Evolutionary conservation across 176 grass and related monocot genomes (phyloP), one percentile per base, ranked within the genome.

Genomic region (Oryza nivara): DNA sequence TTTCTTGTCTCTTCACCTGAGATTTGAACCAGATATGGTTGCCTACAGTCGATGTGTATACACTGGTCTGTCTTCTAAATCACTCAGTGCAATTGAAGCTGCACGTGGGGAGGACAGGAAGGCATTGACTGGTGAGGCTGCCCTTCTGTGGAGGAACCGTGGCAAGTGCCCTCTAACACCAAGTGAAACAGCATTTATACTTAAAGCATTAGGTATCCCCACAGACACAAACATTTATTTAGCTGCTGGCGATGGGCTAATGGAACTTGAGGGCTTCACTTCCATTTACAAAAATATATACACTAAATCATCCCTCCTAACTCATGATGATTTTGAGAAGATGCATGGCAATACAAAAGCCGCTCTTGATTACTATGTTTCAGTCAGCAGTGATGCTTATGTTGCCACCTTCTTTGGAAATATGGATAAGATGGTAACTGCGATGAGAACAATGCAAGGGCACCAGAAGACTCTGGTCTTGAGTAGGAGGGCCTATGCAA

Each of bases 321-420:
- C 43, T 28, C 75, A 82, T 84, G 86, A 88, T 80, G 93, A 94
- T 91, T 96, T 99, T 88, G 70, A 92, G 84, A 79, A 70, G 16
- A 99, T 99, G 97, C 97, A 96, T 83, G 97, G 97, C 44, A 99
- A 99, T 76, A 92, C 97, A 0, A 96, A 99, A 75, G 97, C 93
- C 81, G 92, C 92, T 43, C 82, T 99, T 9, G 97, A 96, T 80
- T 99, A 99, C 76, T 96, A 94, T 84, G 89, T 99, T 91, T 99
- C 97, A 38, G 89, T 99, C 75, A 92, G 92, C 36, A 91, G 93
- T 20, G 92, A 96, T 41, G 88, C 91, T 45, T 96, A 96, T 61
- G 67, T 96, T 36, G 83, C 97, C 58, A 96, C 92, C 51, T 96
- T 89, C 85, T 99, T 99, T 88, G 97, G 93, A 36, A 99, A 99